phyloP scores from a whole-genome alignment of 1,284 basidiomycete species.

The Sporisorium scitamineum region DNA sequence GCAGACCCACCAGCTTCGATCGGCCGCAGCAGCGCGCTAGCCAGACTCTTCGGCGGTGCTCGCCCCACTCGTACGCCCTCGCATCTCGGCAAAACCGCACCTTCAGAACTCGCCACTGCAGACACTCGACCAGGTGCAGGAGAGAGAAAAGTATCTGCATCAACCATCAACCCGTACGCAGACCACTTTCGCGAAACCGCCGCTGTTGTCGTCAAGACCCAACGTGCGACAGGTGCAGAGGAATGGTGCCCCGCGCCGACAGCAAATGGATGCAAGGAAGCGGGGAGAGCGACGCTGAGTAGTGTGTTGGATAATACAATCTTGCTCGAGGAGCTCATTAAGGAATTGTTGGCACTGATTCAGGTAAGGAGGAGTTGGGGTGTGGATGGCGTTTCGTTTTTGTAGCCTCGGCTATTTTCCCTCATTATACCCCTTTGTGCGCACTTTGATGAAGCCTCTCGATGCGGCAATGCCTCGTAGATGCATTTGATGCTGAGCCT shows the following conservation, averaged over 20 bases:
- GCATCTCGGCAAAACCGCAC: conserved; percentile 10
- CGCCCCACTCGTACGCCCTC: conserved; percentile 25
- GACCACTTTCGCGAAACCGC: conserved; percentile 85
- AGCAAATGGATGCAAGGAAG: conserved; percentile 3
- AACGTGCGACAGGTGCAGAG: conserved; percentile 72
- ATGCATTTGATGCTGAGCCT: no score
- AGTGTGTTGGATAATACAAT: conserved; percentile 93
- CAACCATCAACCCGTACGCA: conserved; percentile 69
- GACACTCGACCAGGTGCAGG: conserved; percentile 12
- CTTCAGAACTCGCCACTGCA: background rate
- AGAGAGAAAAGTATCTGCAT: conserved; percentile 30
- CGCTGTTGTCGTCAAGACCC: conserved; percentile 79
- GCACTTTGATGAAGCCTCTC: background rate
- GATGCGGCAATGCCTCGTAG: no score
- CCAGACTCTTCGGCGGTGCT: conserved; percentile 37
- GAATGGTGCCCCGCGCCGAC: conserved; percentile 24
- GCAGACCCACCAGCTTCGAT: conserved; percentile 1
- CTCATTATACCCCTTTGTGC: conserved; percentile 3
- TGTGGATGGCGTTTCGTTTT: conserved; percentile 74
- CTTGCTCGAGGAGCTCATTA: conserved; percentile 92
- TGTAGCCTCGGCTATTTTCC: background rate
- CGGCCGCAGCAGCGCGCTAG: conserved; percentile 30
- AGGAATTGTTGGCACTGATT: conserved; percentile 89
- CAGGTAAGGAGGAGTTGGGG: conserved; percentile 86
- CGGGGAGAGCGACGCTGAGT: conserved; percentile 77